Evolutionary conservation across 805 yeast genomes (phyloP).

Genomic region (Candida maris): DNA sequence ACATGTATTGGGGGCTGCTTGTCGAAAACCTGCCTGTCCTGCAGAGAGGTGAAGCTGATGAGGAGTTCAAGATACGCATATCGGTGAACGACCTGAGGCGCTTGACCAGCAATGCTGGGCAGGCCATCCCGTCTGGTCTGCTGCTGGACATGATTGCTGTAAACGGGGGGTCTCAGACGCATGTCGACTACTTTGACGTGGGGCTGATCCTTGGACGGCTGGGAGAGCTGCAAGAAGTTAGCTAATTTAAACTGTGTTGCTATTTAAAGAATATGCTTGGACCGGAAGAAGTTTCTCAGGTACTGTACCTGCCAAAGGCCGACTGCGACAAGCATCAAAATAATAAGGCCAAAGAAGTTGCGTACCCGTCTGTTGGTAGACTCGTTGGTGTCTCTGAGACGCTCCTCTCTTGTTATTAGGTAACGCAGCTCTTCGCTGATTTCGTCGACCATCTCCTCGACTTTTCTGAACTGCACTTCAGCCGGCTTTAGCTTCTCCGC

Average conservation of each 20-base stretch:
- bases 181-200: constrained; percentile 42
- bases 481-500: constrained; percentile 89
- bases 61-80: constrained; percentile 25
- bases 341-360: constrained; percentile 71
- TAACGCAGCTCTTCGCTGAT: constrained; percentile 75
- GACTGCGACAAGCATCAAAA: constrained; percentile 65
- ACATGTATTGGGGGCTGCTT: constrained; percentile 40
- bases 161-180: constrained; percentile 36
- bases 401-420: constrained; percentile 82
- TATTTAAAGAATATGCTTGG: constrained; percentile 66
- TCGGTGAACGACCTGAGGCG: constrained; percentile 37
- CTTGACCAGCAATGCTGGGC: constrained; percentile 25
- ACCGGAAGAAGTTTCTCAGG: constrained; percentile 86
- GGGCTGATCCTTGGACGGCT: constrained; percentile 46
- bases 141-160: constrained; percentile 45
- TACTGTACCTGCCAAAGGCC: constrained; percentile 93
- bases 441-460: constrained; percentile 84
- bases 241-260: background rate
- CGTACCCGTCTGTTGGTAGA: constrained; percentile 91
- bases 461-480: constrained; percentile 83
- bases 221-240: constrained; percentile 33
- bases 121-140: constrained; percentile 29
- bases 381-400: constrained; percentile 95
- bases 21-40: constrained; percentile 15
- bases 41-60: background rate